These are phyloP conservation scores for Ilyonectria mors-panacis DNA, from an alignment of 2,329 filamentous ascomycete genomes.

Conservation along the genomic window DNA sequence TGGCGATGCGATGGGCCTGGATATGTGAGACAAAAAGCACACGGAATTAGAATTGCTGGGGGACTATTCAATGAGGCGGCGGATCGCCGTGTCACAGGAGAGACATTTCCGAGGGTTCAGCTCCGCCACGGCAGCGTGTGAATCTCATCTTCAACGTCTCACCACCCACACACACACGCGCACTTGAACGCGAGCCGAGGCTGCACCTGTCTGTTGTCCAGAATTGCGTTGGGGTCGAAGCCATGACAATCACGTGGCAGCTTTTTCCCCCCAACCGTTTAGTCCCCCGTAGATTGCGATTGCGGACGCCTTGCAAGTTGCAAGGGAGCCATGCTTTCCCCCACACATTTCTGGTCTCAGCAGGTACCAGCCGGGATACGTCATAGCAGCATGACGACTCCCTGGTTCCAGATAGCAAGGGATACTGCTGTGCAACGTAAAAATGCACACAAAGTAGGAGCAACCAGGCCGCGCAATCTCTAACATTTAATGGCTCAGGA, in stretches of 20 bases:
- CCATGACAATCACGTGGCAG: conserved; percentile 36
- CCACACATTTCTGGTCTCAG: background rate
- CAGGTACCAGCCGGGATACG: conserved; percentile 6
- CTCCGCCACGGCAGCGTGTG: background rate
- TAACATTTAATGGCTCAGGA: too few species aligned
- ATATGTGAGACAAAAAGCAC: too few species aligned
- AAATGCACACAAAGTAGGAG: too few species aligned
- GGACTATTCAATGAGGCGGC: background rate
- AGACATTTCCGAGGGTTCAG: conserved; percentile 16
- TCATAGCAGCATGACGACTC: conserved; percentile 2
- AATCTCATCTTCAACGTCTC: background rate
- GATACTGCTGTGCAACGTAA: too few species aligned
- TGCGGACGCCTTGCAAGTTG: background rate
- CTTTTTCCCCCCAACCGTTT: conserved; percentile 37
- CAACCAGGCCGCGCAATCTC: too few species aligned
- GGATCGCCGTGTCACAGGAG: conserved; percentile 17
- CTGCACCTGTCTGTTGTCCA: conserved; percentile 3
- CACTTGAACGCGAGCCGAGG: background rate
- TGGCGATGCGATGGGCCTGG: conserved; percentile 15
- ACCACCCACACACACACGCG: background rate
- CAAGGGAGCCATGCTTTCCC: conserved; percentile 4
- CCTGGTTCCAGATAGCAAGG: background rate
- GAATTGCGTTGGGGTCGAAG: conserved; percentile 35
- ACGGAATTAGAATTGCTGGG: background rate
- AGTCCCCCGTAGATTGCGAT: background rate